Conservation (phyloP, 495 filamentous ascomycete species). For the Trichoderma reesei region DNA sequence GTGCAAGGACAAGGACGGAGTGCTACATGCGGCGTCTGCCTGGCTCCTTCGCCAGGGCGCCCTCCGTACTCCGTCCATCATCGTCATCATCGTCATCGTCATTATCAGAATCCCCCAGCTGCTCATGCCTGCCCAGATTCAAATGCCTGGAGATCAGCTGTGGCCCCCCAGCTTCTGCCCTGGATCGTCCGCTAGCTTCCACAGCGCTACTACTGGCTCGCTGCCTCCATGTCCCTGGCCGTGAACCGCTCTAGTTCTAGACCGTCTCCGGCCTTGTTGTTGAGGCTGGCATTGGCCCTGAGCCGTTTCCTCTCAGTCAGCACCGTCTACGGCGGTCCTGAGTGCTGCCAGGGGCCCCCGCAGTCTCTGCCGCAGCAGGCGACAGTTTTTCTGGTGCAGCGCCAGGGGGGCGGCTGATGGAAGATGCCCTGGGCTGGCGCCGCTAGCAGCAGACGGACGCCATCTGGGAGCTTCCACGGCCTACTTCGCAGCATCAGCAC, state of each 20-base stretch:
- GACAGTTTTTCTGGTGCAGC: not conserved
- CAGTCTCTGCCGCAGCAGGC: slow-evolving; percentile 3
- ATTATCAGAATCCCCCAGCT: too few species aligned
- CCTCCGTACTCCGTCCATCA: too few species aligned
- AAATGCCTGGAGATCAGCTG: not conserved
- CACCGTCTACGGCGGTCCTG: not conserved
- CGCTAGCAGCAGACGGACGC: not conserved
- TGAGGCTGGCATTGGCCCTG: not conserved
- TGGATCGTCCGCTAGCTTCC: slow-evolving; percentile 5
- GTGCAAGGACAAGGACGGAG: too few species aligned
- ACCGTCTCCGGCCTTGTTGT: not conserved
- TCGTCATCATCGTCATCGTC: too few species aligned
- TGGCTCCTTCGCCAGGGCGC: too few species aligned
- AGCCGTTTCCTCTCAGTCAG: not conserved
- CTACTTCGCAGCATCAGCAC: not conserved
- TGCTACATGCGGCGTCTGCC: too few species aligned
- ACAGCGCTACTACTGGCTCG: not conserved
- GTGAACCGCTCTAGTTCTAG: slow-evolving; percentile 5
- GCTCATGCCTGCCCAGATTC: not conserved
- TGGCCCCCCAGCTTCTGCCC: not conserved
- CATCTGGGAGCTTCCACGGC: not conserved
- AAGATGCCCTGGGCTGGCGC: not conserved
- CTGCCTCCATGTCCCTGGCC: not conserved
- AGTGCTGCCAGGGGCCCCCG: not conserved
- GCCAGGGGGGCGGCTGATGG: not conserved